Conservation (phyloP, 352 stramenopile species). For the Aphanomyces cochlioides region DNA sequence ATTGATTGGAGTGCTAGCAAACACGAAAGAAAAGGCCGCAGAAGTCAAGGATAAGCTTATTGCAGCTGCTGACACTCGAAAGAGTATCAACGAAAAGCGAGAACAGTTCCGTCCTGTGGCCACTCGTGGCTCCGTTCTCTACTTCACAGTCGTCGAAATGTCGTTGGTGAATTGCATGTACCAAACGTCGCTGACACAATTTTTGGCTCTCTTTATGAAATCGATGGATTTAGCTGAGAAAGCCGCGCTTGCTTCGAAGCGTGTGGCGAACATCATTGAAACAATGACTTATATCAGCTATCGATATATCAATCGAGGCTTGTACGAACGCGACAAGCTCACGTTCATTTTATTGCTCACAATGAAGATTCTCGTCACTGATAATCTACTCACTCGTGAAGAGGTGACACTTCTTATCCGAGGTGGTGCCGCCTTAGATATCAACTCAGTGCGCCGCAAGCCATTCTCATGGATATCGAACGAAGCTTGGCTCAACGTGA, state of each 20-base stretch:
- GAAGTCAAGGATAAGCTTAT: constrained; percentile 98
- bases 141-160: constrained; percentile 98
- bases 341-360: constrained; percentile 97
- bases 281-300: constrained; percentile 99
- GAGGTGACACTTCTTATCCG: constrained; percentile 95
- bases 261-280: constrained; percentile 98
- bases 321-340: constrained; percentile 98
- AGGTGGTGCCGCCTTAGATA: constrained; percentile 94
- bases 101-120: constrained; percentile 98
- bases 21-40: constrained; percentile 97
- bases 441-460: constrained; percentile 94
- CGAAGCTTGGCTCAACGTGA: constrained; percentile 96
- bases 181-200: constrained; percentile 97
- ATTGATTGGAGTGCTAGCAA: constrained; percentile 96
- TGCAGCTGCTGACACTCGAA: constrained; percentile 94
- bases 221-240: constrained; percentile 97
- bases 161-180: constrained; percentile 99
- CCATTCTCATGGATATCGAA: constrained; percentile 97
- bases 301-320: constrained; percentile 97
- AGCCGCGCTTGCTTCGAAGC: constrained; percentile 95
- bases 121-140: constrained; percentile 96
- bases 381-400: constrained; percentile 87
- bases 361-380: constrained; percentile 97
- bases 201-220: constrained; percentile 96
- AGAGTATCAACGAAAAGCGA: constrained; percentile 97